phyloP scores from a whole-genome alignment of 108 stramenopile species.

The Discostella pseudostelligera region DNA sequence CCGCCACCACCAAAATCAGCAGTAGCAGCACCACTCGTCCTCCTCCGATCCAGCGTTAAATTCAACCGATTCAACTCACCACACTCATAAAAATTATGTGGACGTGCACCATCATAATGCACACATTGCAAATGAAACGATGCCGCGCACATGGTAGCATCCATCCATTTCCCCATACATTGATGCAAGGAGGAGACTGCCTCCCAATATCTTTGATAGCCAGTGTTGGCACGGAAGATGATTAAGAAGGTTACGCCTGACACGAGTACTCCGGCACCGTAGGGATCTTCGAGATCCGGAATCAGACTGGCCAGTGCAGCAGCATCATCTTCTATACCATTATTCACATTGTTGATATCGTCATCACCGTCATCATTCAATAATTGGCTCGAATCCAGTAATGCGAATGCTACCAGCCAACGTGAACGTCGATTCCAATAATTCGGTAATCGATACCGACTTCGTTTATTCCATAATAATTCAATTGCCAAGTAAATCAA shows the following conservation, averaged over 20 bases:
- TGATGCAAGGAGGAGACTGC: slow-evolving; percentile 42
- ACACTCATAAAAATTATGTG: slow-evolving; percentile 52
- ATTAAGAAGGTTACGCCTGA: slow-evolving; percentile 58
- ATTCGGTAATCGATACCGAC: neutral
- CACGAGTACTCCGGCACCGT: slow-evolving; percentile 66
- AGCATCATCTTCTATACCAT: neutral
- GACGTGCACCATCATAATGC: slow-evolving; percentile 52
- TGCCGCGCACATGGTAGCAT: slow-evolving; percentile 56
- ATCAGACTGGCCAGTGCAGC: too few relatives aligned
- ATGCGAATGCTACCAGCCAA: too few relatives aligned
- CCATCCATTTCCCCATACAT: slow-evolving; percentile 69
- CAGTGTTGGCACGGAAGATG: slow-evolving; percentile 66
- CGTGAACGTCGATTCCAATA: too few relatives aligned
- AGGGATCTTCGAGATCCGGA: slow-evolving; percentile 56
- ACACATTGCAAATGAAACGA: slow-evolving; percentile 63
- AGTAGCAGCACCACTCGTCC: slow-evolving; percentile 1
- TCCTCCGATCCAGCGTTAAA: slow-evolving; percentile 60
- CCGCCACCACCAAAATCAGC: slow-evolving; percentile 7
- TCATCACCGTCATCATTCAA: neutral
- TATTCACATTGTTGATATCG: slow-evolving; percentile 19
- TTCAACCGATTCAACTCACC: slow-evolving; percentile 56
- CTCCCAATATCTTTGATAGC: slow-evolving; percentile 73
- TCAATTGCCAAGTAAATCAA: slow-evolving; percentile 43
- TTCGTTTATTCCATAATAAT: slow-evolving; percentile 8
- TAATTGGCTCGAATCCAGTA: too few relatives aligned